These are phyloP conservation scores for Phytophthora tubulina DNA, from an alignment of 352 stramenopile species.

Conservation along the genomic window DNA sequence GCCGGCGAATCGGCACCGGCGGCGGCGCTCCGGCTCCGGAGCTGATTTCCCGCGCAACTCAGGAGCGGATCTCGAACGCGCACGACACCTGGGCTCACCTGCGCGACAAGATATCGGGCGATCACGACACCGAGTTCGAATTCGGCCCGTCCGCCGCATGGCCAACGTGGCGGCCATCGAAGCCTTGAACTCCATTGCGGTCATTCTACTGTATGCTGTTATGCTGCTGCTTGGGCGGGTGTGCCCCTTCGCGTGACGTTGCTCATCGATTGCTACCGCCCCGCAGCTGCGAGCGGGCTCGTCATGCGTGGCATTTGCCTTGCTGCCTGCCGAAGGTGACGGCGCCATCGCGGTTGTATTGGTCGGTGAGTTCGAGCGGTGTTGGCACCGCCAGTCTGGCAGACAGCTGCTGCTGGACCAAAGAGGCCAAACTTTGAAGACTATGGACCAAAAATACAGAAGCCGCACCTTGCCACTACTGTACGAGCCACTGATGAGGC, in stretches of 20 bases:
- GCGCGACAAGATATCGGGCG: slow-evolving; percentile 13
- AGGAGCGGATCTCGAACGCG: slow-evolving; percentile 31
- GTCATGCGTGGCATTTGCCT: neutral
- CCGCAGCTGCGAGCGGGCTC: neutral
- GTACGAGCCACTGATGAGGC: too few relatives aligned
- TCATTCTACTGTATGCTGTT: neutral
- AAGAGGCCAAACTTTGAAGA: slow-evolving; percentile 6
- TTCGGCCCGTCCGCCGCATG: neutral
- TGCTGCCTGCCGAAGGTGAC: neutral
- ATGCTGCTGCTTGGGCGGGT: slow-evolving; percentile 14
- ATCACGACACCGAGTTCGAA: slow-evolving; percentile 16
- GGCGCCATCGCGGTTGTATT: neutral
- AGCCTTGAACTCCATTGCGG: neutral
- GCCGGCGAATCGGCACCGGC: slow-evolving; percentile 9
- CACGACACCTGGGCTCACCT: slow-evolving; percentile 33
- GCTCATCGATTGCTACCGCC: neutral
- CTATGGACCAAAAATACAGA: neutral
- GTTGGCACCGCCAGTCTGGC: neutral
- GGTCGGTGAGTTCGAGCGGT: neutral
- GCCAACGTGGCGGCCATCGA: neutral
- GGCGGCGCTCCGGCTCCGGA: slow-evolving; percentile 6
- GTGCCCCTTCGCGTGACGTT: slow-evolving; percentile 11
- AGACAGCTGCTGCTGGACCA: neutral
- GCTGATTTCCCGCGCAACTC: slow-evolving; percentile 37
- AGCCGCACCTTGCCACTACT: neutral